Conservation (phyloP, 495 filamentous ascomycete genomes). For the Cercophora samala region DNA sequence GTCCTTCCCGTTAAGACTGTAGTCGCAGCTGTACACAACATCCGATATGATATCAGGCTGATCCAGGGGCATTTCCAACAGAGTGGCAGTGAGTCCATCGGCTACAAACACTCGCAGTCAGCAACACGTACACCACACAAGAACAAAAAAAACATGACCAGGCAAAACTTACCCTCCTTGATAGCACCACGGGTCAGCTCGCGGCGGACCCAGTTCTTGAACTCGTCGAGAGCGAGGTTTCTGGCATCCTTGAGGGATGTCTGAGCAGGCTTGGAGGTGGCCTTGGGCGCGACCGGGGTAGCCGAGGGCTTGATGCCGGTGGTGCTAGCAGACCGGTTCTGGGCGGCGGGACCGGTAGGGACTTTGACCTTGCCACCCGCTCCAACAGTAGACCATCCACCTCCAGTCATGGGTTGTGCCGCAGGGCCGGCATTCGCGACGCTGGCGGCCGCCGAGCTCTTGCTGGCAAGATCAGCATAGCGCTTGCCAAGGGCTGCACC, state of each 20-base stretch:
- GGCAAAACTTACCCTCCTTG: constrained; percentile 39
- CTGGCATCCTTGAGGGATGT: constrained; percentile 48
- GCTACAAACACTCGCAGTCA: neutral
- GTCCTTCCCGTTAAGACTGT: constrained; percentile 83
- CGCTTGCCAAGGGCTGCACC: constrained; percentile 66
- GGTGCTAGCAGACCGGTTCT: constrained; percentile 56
- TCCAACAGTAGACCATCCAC: constrained; percentile 96
- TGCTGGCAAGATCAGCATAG: constrained; percentile 93
- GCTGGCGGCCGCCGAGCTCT: constrained; percentile 40
- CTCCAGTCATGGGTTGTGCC: constrained; percentile 35
- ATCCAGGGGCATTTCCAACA: constrained; percentile 61
- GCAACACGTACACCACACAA: constrained; percentile 35
- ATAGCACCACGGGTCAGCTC: constrained; percentile 58
- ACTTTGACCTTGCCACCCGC: constrained; percentile 86
- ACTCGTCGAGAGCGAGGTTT: constrained; percentile 70
- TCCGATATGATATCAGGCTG: constrained; percentile 73
- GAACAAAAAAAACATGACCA: neutral
- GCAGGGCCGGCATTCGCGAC: constrained; percentile 15
- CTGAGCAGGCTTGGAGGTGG: constrained; percentile 34
- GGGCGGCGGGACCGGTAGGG: constrained; percentile 55
- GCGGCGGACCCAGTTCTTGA: constrained; percentile 84
- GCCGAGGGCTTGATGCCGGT: constrained; percentile 36
- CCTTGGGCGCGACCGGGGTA: constrained; percentile 27
- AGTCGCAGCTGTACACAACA: constrained; percentile 77
- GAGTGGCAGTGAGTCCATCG: constrained; percentile 25